Evolutionary conservation across 73 alveolate genomes (phyloP).

Genomic region (Symbiodinium natans): DNA sequence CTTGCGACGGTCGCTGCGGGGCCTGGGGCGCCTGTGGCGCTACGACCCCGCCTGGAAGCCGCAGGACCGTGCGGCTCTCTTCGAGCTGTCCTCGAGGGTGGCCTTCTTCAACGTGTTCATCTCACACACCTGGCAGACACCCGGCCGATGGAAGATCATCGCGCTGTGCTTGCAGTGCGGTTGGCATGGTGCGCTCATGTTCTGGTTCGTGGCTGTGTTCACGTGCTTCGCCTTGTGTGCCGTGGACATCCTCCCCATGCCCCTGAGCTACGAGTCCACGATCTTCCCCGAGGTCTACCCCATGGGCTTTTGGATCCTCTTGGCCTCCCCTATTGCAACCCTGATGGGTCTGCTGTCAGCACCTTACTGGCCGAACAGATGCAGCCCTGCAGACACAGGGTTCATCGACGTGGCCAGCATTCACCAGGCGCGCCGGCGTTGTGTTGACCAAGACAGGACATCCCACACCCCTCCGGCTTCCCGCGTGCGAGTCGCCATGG

Average conservation of each 20-base stretch:
- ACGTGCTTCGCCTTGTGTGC: neutral
- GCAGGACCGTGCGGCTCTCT: neutral
- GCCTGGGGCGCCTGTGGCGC: neutral
- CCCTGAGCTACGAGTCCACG: neutral
- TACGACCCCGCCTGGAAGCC: neutral
- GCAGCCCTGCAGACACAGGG: neutral
- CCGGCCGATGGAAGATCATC: neutral
- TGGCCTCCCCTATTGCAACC: neutral
- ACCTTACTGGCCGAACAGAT: neutral
- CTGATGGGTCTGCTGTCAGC: neutral
- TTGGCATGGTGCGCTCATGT: neutral
- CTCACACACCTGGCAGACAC: neutral
- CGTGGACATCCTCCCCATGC: neutral
- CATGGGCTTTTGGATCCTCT: neutral
- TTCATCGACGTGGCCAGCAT: neutral
- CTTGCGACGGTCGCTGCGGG: neutral
- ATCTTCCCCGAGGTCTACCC: neutral
- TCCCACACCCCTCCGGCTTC: too few species aligned
- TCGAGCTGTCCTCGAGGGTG: neutral
- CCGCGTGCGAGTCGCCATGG: too few species aligned
- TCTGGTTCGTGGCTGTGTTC: neutral
- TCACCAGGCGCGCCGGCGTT: neutral
- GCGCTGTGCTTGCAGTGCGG: neutral
- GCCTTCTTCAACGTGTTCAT: too few species aligned
- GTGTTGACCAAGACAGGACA: too few species aligned